Percentiles rank a stretch among this genome's conserved stretches.
phyloP scores from a whole-genome alignment of 164 flowering plant genomes.

The Liquidambar formosana region DNA sequence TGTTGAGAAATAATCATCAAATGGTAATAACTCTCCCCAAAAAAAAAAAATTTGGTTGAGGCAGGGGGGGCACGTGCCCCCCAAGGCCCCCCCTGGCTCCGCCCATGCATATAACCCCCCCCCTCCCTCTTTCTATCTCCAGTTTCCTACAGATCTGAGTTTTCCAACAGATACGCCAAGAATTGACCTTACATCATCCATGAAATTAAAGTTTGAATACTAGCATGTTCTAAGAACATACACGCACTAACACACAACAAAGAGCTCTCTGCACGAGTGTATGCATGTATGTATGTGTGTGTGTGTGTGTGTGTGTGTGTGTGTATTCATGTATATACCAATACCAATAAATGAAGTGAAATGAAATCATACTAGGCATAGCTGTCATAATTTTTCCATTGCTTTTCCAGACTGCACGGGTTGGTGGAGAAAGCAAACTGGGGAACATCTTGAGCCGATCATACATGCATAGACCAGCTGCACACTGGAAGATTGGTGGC shows the following conservation, averaged over 20 bases:
- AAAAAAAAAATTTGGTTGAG: no score
- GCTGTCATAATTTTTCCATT: constrained; percentile 42
- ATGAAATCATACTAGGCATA: constrained; percentile 47
- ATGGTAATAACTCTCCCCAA: no score
- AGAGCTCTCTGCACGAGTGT: no score
- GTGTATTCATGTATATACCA: no score
- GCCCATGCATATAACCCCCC: no score
- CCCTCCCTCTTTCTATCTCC: not conserved
- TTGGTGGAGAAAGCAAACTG: constrained; percentile 48
- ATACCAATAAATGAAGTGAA: constrained; percentile 2
- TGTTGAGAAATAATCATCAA: no score
- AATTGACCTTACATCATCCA: not conserved
- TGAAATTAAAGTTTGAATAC: not conserved
- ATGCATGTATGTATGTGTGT: not conserved
- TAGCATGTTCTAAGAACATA: not conserved
- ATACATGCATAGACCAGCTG: constrained; percentile 78
- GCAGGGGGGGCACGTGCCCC: no score
- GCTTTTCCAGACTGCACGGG: constrained; percentile 45
- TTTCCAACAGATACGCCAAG: not conserved
- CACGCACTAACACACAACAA: not conserved
- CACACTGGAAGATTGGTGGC: constrained; percentile 48
- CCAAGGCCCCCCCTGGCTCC: no score
- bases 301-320: not conserved
- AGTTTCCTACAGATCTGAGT: not conserved
- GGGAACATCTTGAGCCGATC: constrained; percentile 65